Evolutionary conservation across 2,329 filamentous ascomycete genomes (phyloP).

Genomic region (Xylaria sp.): DNA sequence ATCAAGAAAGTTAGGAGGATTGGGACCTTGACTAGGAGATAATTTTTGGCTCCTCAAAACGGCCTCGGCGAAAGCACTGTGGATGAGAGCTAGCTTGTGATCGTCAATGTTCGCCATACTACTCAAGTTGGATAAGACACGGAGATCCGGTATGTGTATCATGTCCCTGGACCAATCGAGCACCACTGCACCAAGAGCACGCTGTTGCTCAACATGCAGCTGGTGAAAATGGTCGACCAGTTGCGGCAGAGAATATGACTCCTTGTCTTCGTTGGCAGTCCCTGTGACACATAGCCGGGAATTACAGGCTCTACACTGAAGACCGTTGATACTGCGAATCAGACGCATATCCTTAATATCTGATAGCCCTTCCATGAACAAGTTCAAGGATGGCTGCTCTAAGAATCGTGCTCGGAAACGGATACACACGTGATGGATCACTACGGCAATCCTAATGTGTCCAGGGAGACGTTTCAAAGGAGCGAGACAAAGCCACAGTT

Average conservation of each 20-base stretch:
- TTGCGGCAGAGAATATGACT: slow-evolving; percentile 66
- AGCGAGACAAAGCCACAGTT: slow-evolving; percentile 71
- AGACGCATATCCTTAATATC: slow-evolving; percentile 67
- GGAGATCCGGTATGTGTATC: slow-evolving; percentile 56
- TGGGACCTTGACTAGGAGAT: not conserved
- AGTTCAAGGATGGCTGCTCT: slow-evolving; percentile 65
- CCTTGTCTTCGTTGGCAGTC: slow-evolving; percentile 50
- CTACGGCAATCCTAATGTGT: slow-evolving; percentile 69
- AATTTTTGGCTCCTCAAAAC: slow-evolving; percentile 20
- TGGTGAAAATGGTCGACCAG: slow-evolving; percentile 69
- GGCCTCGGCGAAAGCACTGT: slow-evolving; percentile 54
- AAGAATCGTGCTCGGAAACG: slow-evolving; percentile 68
- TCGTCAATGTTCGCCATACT: slow-evolving; percentile 48
- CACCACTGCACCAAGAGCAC: slow-evolving; percentile 38
- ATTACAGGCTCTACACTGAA: slow-evolving; percentile 67
- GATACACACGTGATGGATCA: slow-evolving; percentile 71
- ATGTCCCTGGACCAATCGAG: slow-evolving; percentile 61
- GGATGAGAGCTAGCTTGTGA: slow-evolving; percentile 51
- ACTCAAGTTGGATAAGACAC: slow-evolving; percentile 48
- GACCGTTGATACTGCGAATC: slow-evolving; percentile 63
- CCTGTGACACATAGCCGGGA: slow-evolving; percentile 49
- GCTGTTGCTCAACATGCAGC: slow-evolving; percentile 52
- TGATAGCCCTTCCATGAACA: slow-evolving; percentile 70
- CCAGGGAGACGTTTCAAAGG: slow-evolving; percentile 70
- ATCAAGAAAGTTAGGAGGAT: not conserved